A percentile compares a stretch with the other conserved stretches of the same genome.
These are phyloP conservation scores for Trichoderma parareesei DNA, from an alignment of 495 filamentous ascomycete genomes.

Conservation along the genomic window DNA sequence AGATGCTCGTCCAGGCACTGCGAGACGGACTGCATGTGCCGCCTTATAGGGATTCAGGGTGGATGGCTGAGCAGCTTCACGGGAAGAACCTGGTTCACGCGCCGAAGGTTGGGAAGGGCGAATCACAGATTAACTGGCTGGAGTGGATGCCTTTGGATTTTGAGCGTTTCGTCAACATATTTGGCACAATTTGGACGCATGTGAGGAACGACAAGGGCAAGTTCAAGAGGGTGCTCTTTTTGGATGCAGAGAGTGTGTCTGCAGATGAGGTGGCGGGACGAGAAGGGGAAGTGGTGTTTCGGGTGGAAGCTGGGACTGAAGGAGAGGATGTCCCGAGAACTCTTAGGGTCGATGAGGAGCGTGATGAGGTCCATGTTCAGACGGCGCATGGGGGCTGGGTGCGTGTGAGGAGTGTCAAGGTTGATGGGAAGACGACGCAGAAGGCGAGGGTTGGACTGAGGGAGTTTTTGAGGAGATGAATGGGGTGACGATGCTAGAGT, in stretches of 20 bases:
- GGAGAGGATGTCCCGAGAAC: not conserved
- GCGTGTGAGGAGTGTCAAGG: constrained; percentile 23
- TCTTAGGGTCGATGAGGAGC: not conserved
- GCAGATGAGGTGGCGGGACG: constrained; percentile 7
- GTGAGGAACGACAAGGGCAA: not conserved
- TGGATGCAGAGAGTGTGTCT: constrained; percentile 7
- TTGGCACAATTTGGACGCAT: constrained; percentile 22
- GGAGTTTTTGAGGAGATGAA: not conserved
- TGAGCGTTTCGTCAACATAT: constrained; percentile 10
- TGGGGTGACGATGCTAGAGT: not conserved
- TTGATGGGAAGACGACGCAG: constrained; percentile 24
- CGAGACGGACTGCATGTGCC: constrained; percentile 55
- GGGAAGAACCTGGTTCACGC: constrained; percentile 21
- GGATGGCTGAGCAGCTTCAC: constrained; percentile 18
- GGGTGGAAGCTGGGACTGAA: not conserved
- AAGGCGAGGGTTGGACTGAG: constrained; percentile 10
- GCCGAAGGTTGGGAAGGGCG: constrained; percentile 29
- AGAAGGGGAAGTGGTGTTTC: not conserved
- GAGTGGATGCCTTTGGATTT: constrained; percentile 12
- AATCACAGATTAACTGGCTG: constrained; percentile 26
- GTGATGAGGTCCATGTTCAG: not conserved
- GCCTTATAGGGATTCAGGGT: constrained; percentile 40
- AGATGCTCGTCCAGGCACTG: constrained; percentile 55
- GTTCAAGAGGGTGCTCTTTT: constrained; percentile 23
- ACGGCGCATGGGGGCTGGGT: constrained; percentile 14